These are phyloP conservation scores for Microcera coccophila DNA, from an alignment of 2,329 filamentous ascomycete genomes.

Conservation along the genomic window DNA sequence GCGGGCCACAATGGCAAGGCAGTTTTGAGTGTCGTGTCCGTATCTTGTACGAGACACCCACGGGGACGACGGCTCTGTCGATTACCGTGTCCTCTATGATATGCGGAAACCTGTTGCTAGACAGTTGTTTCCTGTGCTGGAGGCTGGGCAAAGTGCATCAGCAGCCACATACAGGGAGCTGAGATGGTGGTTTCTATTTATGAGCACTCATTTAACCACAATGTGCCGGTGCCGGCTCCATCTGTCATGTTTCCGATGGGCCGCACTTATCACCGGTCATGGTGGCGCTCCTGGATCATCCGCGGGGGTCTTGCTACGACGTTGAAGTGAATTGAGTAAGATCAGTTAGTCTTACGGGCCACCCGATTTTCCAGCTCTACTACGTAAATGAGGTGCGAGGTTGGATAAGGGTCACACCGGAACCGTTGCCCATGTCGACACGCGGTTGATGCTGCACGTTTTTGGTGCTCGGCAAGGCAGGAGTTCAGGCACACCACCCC, in stretches of 20 bases:
- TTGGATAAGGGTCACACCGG: background rate
- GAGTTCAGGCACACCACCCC: background rate
- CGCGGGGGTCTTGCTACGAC: background rate
- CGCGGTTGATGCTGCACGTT: background rate
- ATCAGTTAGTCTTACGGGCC: background rate
- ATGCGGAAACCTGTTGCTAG: background rate
- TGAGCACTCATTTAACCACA: slow-evolving; percentile 6
- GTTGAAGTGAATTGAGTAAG: background rate
- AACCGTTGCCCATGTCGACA: background rate
- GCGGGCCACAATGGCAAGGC: slow-evolving; percentile 1
- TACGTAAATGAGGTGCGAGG: background rate
- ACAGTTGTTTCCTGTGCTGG: background rate
- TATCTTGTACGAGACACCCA: background rate
- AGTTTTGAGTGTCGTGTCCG: background rate
- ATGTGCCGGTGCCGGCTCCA: background rate
- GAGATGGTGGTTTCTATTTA: slow-evolving; percentile 19
- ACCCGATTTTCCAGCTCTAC: too few relatives aligned
- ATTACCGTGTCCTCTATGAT: background rate
- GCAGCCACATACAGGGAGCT: slow-evolving; percentile 1
- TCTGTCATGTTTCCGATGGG: background rate
- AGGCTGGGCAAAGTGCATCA: too few relatives aligned
- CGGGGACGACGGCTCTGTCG: background rate
- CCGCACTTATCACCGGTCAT: slow-evolving; percentile 4
- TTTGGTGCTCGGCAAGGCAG: background rate
- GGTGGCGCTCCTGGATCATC: background rate